phyloP scores from a whole-genome alignment of 2,329 filamentous ascomycete species.

The Aspergillus terreus region DNA sequence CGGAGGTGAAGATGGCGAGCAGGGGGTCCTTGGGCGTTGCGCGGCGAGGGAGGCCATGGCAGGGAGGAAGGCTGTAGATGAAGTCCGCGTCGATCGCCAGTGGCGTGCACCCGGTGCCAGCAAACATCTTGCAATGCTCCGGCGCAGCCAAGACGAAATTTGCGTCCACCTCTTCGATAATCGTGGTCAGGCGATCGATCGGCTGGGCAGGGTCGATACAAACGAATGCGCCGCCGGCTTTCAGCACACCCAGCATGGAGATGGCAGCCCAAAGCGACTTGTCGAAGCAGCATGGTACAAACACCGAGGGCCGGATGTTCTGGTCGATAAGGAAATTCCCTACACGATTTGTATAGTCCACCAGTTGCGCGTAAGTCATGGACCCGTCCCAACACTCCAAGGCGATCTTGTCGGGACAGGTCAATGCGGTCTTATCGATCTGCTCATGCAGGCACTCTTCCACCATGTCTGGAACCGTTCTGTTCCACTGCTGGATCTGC shows the following conservation, averaged over 20 bases:
- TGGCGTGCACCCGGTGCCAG: background rate
- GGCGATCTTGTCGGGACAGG: conserved; percentile 3
- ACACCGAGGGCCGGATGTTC: conserved; percentile 20
- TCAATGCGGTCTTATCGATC: conserved; percentile 4
- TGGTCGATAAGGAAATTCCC: conserved; percentile 24
- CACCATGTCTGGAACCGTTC: conserved; percentile 3
- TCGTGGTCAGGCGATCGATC: conserved; percentile 7
- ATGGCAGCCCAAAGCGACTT: conserved; percentile 9
- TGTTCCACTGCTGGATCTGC: conserved; percentile 10
- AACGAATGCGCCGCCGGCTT: conserved; percentile 7
- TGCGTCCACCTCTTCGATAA: conserved; percentile 9
- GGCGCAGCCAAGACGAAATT: conserved; percentile 6
- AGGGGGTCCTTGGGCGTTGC: conserved; percentile 22
- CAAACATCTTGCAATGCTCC: conserved; percentile 1
- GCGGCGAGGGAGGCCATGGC: conserved; percentile 2
- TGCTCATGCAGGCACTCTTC: conserved; percentile 6
- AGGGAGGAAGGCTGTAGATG: conserved; percentile 3
- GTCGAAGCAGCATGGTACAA: conserved; percentile 9
- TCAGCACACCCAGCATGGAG: conserved; percentile 4
- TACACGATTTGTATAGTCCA: conserved; percentile 21
- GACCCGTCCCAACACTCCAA: conserved; percentile 9
- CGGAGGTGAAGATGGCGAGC: conserved; percentile 13
- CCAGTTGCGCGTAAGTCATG: conserved; percentile 8
- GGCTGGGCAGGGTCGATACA: conserved; percentile 1
- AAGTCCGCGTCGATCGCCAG: conserved; percentile 3